phyloP scores from a whole-genome alignment of 169 alveolate genomes.

The Hepatocystis sp. region DNA sequence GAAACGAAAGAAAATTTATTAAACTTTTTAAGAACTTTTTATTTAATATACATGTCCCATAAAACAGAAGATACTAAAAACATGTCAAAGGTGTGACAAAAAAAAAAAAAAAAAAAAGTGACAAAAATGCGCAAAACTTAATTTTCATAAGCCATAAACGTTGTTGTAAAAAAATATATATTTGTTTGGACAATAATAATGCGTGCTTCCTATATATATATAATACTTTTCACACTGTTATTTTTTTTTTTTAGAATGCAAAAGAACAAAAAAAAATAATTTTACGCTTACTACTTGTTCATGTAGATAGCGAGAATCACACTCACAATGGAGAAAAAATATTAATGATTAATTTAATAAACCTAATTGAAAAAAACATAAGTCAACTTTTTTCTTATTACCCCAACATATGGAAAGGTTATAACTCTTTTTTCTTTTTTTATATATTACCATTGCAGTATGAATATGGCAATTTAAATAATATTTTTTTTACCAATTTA shows the following conservation, averaged over 20 bases:
- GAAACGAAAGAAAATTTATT: conserved; percentile 59
- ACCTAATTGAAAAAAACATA: conserved; percentile 27
- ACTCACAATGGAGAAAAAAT: conserved; percentile 54
- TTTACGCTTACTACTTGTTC: conserved; percentile 54
- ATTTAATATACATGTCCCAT: conserved; percentile 24
- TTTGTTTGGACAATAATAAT: too few species aligned
- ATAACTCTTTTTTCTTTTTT: conserved; percentile 45
- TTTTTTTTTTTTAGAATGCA: neutral
- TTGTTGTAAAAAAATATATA: too few species aligned
- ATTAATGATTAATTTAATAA: conserved; percentile 50
- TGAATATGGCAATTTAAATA: conserved; percentile 30
- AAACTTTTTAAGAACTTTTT: conserved; percentile 29
- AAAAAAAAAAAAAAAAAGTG: conserved; percentile 6
- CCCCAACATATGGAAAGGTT: conserved; percentile 63
- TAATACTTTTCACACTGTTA: neutral
- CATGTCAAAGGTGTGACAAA: conserved; percentile 2
- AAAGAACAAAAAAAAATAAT: conserved; percentile 10
- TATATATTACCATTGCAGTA: conserved; percentile 24
- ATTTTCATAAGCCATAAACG: too few species aligned
- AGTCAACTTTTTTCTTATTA: conserved; percentile 27
- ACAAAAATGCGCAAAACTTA: neutral
- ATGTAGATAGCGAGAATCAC: conserved; percentile 66
- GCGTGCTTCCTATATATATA: too few species aligned
- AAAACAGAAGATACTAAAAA: conserved; percentile 10
- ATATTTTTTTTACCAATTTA: conserved; percentile 16